A percentile compares a stretch with the other conserved stretches of the same genome.
These are phyloP conservation scores for Anthracocystis walkeri DNA, from an alignment of 1,284 basidiomycete species.

Conservation along the genomic window DNA sequence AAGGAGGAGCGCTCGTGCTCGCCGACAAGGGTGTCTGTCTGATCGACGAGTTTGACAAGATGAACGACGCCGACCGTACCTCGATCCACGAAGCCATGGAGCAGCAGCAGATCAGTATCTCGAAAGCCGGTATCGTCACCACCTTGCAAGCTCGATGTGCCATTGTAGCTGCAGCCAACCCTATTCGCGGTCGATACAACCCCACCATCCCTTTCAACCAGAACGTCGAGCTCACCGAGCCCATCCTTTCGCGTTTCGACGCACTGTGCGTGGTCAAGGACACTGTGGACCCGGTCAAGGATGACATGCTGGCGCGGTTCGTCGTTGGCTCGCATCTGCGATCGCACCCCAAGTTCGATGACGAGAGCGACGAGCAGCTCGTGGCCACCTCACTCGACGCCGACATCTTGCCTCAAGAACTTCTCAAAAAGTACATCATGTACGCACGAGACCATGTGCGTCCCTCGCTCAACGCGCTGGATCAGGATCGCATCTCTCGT, in stretches of 20 bases:
- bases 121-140: constrained; percentile 98
- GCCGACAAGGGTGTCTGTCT: constrained; percentile 99
- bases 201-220: constrained; percentile 81
- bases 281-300: constrained; percentile 93
- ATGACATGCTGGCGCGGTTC: constrained; percentile 95
- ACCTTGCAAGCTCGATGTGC: constrained; percentile 96
- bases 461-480: constrained; percentile 92
- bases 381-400: constrained; percentile 87
- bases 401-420: constrained; percentile 95
- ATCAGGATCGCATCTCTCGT: constrained; percentile 93
- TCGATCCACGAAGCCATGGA: constrained; percentile 99
- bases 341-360: constrained; percentile 91
- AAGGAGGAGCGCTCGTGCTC: constrained; percentile 95
- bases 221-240: constrained; percentile 98
- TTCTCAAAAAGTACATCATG: constrained; percentile 99
- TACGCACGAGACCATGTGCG: constrained; percentile 92
- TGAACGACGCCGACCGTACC: constrained; percentile 90
- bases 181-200: constrained; percentile 78
- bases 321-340: constrained; percentile 95
- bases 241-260: constrained; percentile 98
- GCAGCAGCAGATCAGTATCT: constrained; percentile 99
- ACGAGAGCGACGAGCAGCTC: constrained; percentile 84
- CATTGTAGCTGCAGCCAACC: constrained; percentile 97
- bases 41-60: constrained; percentile 99
- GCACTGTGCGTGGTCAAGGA: constrained; percentile 98